phyloP scores from a whole-genome alignment of 129 eudicot species.

The Pittosporum tobira region DNA sequence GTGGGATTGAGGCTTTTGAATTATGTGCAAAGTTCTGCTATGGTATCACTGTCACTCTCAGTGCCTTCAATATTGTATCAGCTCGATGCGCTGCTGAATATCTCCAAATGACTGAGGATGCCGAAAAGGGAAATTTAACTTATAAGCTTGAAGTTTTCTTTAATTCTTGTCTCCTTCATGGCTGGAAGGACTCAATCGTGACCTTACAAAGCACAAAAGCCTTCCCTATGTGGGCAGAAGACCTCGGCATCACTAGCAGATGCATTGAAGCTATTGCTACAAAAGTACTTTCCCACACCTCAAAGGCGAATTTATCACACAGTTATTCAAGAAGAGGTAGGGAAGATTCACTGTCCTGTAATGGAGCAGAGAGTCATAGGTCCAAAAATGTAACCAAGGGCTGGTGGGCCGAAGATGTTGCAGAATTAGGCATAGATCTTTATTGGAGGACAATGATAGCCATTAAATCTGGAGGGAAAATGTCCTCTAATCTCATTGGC shows the following conservation, averaged over 20 bases:
- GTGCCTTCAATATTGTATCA: conserved; percentile 78
- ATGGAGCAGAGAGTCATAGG: conserved; percentile 37
- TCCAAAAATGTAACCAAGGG: conserved; percentile 31
- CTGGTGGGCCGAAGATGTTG: conserved; percentile 92
- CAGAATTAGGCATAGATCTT: conserved; percentile 73
- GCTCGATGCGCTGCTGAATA: conserved; percentile 77
- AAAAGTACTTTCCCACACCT: conserved; percentile 56
- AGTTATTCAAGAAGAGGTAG: conserved; percentile 55
- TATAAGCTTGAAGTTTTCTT: conserved; percentile 74
- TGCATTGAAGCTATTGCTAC: conserved; percentile 70
- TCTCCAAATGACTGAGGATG: conserved; percentile 88
- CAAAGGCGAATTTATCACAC: conserved; percentile 47
- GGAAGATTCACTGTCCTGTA: conserved; percentile 42
- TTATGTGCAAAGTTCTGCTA: conserved; percentile 87
- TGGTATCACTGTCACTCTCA: conserved; percentile 86
- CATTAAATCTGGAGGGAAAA: conserved; percentile 69
- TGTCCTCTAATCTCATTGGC: conserved; percentile 54
- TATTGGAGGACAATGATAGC: conserved; percentile 89
- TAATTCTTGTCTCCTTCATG: conserved; percentile 68
- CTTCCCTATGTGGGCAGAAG: conserved; percentile 61
- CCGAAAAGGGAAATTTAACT: conserved; percentile 73
- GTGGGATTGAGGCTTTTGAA: conserved; percentile 79
- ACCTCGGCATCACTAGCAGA: conserved; percentile 61
- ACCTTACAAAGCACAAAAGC: conserved; percentile 62
- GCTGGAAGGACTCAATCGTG: conserved; percentile 79